phyloP scores from a whole-genome alignment of 192 early-diverging fungal genomes.

The Rhizoclosmatium globosum region DNA sequence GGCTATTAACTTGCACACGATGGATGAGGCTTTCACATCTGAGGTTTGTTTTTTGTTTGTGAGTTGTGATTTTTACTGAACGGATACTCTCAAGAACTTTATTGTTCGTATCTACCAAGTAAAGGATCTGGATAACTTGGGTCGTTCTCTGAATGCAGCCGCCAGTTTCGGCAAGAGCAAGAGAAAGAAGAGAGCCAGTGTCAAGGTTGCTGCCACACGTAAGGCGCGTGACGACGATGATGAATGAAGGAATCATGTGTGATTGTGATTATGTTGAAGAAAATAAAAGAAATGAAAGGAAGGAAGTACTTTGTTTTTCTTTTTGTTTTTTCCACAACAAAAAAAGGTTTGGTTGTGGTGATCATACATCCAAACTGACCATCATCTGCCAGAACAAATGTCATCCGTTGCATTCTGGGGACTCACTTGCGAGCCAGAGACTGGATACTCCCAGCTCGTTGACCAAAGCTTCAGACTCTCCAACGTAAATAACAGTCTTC shows the following conservation, averaged over 20 bases:
- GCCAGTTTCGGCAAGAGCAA: slow-evolving; percentile 46
- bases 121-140: slow-evolving; percentile 94
- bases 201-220: slow-evolving; percentile 10
- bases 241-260: neutral
- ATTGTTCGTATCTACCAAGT: slow-evolving; percentile 99
- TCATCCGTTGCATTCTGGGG: slow-evolving; percentile 5
- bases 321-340: neutral
- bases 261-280: neutral
- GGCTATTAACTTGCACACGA: slow-evolving; percentile 79
- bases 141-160: slow-evolving; percentile 76
- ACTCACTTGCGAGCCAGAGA: slow-evolving; percentile 32
- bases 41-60: slow-evolving; percentile 14
- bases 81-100: slow-evolving; percentile 72
- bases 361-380: no score
- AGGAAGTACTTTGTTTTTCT: neutral
- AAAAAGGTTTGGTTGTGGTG: neutral
- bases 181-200: slow-evolving; percentile 42
- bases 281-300: neutral
- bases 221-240: slow-evolving; percentile 32
- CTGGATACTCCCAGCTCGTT: slow-evolving; percentile 63
- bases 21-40: slow-evolving; percentile 79
- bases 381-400: neutral
- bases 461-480: slow-evolving; percentile 81
- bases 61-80: slow-evolving; percentile 12
- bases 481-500: slow-evolving; percentile 61